Conservation (phyloP, 495 filamentous ascomycete genomes). For the Pyrenula massariospora region DNA sequence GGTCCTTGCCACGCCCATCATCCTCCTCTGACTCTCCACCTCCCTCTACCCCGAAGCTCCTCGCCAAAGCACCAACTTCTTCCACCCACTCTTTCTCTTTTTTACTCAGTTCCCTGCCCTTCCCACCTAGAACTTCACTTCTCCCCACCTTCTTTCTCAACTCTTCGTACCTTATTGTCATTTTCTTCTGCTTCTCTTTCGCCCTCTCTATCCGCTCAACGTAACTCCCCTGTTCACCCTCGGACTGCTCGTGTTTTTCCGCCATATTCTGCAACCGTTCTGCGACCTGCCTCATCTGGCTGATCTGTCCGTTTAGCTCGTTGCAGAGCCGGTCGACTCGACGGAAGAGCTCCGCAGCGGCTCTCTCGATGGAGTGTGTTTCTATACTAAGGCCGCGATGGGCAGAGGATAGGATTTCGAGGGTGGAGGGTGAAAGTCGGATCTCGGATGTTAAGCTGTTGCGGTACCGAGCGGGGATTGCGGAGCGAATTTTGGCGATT, state of each 20-base stretch:
- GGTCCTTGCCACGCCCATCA: constrained; percentile 14
- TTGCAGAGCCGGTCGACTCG: constrained; percentile 59
- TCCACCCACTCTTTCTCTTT: constrained; percentile 57
- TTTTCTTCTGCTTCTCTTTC: constrained; percentile 42
- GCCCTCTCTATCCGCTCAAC: constrained; percentile 48
- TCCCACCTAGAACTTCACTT: constrained; percentile 31
- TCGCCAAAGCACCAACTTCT: constrained; percentile 45
- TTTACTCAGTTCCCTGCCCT: constrained; percentile 50
- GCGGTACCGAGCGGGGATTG: constrained; percentile 30
- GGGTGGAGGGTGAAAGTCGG: constrained; percentile 59
- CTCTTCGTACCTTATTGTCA: constrained; percentile 51
- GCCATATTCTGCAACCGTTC: constrained; percentile 47
- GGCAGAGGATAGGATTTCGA: constrained; percentile 63
- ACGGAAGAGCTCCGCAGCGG: constrained; percentile 72
- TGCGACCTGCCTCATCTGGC: constrained; percentile 53
- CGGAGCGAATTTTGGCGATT: background rate
- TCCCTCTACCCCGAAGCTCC: constrained; percentile 15
- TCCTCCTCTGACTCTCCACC: constrained; percentile 10
- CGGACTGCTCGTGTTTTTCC: constrained; percentile 31
- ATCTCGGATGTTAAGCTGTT: constrained; percentile 57
- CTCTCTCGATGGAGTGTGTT: constrained; percentile 57
- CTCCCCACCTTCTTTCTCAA: constrained; percentile 49
- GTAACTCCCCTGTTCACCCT: constrained; percentile 36
- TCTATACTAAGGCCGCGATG: constrained; percentile 66
- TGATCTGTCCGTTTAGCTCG: constrained; percentile 63